Evolutionary conservation across 2,329 filamentous ascomycete genomes (phyloP).

Genomic region (Lizonia empirigonia): DNA sequence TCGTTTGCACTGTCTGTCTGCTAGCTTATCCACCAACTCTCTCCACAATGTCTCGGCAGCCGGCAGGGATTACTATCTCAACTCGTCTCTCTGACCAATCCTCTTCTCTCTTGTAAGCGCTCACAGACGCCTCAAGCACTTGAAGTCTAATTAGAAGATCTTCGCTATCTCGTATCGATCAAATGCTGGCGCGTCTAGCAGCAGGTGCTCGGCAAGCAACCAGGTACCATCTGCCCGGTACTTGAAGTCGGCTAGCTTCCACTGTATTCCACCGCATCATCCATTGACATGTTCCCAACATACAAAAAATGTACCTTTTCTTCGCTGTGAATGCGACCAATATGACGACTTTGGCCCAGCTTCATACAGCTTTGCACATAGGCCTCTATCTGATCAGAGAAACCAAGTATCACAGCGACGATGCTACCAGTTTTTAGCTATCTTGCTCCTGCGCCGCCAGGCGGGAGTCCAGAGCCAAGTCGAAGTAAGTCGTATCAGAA

Average conservation of each 20-base stretch:
- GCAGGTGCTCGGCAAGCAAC: neutral
- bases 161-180: neutral
- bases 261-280: too few species aligned
- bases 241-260: neutral
- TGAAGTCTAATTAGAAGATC: too few species aligned
- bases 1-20: neutral
- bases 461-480: neutral
- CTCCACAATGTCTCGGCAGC: neutral
- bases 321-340: neutral
- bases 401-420: neutral
- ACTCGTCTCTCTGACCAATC: neutral
- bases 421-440: slow-evolving; percentile 10
- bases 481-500: slow-evolving; percentile 7
- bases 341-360: slow-evolving; percentile 4
- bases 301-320: neutral
- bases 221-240: neutral
- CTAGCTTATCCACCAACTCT: neutral
- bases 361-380: neutral
- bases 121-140: neutral
- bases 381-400: neutral
- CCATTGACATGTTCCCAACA: neutral
- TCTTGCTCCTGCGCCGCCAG: slow-evolving; percentile 11
- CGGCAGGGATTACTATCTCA: neutral
- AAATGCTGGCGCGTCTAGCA: neutral
- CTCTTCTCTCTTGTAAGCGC: neutral